Conservation (phyloP, 2,329 filamentous ascomycete species). For the Xylariaceae sp. region DNA sequence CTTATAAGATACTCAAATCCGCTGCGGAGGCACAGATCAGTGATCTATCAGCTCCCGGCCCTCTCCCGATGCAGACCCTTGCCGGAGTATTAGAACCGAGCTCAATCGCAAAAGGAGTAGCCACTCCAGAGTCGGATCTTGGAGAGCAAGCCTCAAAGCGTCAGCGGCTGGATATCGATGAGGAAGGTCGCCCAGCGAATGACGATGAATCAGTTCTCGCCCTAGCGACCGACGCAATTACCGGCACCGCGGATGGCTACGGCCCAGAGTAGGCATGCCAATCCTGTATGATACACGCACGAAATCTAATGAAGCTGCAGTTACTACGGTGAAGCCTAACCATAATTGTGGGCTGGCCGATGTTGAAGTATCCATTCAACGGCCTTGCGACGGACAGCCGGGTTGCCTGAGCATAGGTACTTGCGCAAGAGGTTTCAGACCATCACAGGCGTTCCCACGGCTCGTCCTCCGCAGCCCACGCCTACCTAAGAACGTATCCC, state of each 20-base stretch:
- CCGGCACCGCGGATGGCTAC: constrained; percentile 26
- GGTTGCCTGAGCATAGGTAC: not conserved
- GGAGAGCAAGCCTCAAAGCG: constrained; percentile 34
- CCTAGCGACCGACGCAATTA: constrained; percentile 28
- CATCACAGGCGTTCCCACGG: not conserved
- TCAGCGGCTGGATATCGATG: constrained; percentile 29
- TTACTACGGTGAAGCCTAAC: constrained; percentile 32
- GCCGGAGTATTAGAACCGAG: constrained; percentile 20
- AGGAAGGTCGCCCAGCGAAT: constrained; percentile 21
- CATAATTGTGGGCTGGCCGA: constrained; percentile 12
- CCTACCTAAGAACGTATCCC: constrained; percentile 7
- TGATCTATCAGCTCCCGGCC: constrained; percentile 5
- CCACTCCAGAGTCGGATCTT: constrained; percentile 20
- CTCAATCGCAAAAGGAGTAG: constrained; percentile 21
- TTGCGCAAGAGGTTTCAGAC: constrained; percentile 2
- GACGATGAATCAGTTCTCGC: constrained; percentile 31
- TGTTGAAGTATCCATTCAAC: constrained; percentile 2
- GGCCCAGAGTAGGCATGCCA: constrained; percentile 27
- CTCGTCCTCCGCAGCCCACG: constrained; percentile 14
- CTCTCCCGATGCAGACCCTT: constrained; percentile 8
- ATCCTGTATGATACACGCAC: not conserved
- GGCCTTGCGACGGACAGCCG: not conserved
- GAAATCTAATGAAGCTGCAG: constrained; percentile 20
- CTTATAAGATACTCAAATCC: constrained; percentile 7
- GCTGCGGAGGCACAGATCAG: constrained; percentile 9